Base-by-base conservation (phyloP, 192 early-diverging fungal genomes). In the Coemansia sp. region DNA sequence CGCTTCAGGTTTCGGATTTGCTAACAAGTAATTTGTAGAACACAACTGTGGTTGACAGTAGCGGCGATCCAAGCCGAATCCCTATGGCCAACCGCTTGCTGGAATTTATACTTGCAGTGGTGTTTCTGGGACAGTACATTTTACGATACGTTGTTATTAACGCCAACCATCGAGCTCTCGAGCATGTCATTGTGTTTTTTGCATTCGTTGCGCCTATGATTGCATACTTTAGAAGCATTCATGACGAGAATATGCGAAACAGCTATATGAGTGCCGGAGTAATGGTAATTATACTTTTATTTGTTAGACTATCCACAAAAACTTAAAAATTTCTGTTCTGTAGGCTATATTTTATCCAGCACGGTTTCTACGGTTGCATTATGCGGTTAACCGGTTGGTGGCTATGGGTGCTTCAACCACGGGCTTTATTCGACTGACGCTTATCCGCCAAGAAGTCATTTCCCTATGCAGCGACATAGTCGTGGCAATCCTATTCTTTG, bases 261-360 rank as follows among this genome's bases (percentile, higher is more conserved):
- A 76, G 72, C 45, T 80, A 76, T 33, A 67, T 80, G 61, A 70
- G 69, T 23, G 79, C 79, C 4, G 79, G 79, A 1, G 68, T 72
- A 15, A 59, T 76, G 60, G 77, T 70, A 75, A 57, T 60, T 54
- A 47, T 10, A 46, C 16, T 33, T 12, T 30, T 59, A 13, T 43
- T 31, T 48, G 20, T 14, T 5, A 26, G 1, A 36, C 3, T 31
- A 40, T 31, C 3, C 38, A 38, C 10, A 8, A 14, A 15, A 14
- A 39, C 1, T 16, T 15, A 35, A 39, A 1, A 11, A 23, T 0
- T 40, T 6, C 1, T 11, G 12, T 8, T 13, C 10, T 36, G 8
- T 68, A 68, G 66, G 74, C 74, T 14, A 67, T 80, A 31, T 76
- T 75, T 59, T 80, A 80, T 39, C 78, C 78, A 10, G 61, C 65